Evolutionary conservation across 2,329 filamentous ascomycete genomes (phyloP).

Genomic region (Escovopsis weberi): DNA sequence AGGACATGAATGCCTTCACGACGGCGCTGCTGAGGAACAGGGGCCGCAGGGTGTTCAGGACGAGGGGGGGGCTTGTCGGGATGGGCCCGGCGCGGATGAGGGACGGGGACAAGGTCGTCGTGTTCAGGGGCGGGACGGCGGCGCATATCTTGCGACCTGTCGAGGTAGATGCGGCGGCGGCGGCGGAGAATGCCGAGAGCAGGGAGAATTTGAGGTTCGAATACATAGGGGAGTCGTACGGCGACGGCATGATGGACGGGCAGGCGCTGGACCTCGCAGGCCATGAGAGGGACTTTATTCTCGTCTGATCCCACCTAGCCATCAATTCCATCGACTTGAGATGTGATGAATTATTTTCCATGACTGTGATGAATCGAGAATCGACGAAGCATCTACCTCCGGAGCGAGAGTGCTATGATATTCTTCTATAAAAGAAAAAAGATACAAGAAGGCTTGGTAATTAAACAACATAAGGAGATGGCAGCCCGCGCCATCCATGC

Average conservation of each 20-base stretch:
- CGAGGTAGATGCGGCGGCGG: not conserved
- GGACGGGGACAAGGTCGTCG: conserved; percentile 13
- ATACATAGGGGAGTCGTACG: conserved; percentile 19
- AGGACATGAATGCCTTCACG: conserved; percentile 6
- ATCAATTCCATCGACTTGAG: too few relatives aligned
- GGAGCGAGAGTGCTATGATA: too few relatives aligned
- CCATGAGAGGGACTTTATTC: conserved; percentile 1
- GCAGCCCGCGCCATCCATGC: too few relatives aligned
- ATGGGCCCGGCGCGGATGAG: conserved; percentile 12
- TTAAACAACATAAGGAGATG: too few relatives aligned
- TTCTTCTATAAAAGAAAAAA: too few relatives aligned
- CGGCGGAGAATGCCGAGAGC: not conserved
- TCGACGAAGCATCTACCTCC: too few relatives aligned
- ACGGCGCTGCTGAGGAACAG: conserved; percentile 9
- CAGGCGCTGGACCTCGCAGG: conserved; percentile 10
- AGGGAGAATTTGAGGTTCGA: conserved; percentile 8
- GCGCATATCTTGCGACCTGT: conserved; percentile 13
- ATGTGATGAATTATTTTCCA: too few relatives aligned
- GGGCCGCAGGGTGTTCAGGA: conserved; percentile 14
- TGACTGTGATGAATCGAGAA: too few relatives aligned
- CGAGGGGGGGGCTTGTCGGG: conserved; percentile 15
- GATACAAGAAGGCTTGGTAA: too few relatives aligned
- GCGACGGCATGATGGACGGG: conserved; percentile 20
- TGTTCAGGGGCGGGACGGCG: conserved; percentile 15
- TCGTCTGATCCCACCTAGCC: too few relatives aligned